Evolutionary conservation across 768 basidiomycete species (phyloP), one percentile per base, ranked within the genome.

Genomic region (Mycena floridula): DNA sequence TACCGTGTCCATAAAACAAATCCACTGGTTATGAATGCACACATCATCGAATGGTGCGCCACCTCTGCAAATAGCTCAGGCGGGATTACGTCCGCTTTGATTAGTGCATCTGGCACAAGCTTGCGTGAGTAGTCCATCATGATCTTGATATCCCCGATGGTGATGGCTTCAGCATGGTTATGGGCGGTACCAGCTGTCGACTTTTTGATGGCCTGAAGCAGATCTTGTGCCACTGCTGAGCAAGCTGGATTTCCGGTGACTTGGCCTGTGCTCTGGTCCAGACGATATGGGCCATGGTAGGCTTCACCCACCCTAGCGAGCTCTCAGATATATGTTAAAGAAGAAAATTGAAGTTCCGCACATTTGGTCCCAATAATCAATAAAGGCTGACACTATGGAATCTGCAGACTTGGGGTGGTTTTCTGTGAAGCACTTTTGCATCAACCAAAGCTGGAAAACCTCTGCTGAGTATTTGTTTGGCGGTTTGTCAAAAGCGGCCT

Each of bases 1-100:
- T 30, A 64, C 65, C 63, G 42, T 22, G 58, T 61, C 62, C 62
- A 66, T 11, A 65, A 22, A 3, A 52, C 59, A 41, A 54, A 66
- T 12, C 54, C 61, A 1, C 55, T 46, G 3, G 55, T 37, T 8
- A 52, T 28, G 45, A 64, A 68, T 4, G 58, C 62, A 5, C 55
- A 53, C 48, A 62, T 56, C 26, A 62, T 47, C 2, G 25, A 51
- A 54, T 68, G 67, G 3, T 45, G 26, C 20, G 42, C 50, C 22
- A 52, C 40, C 4, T 42, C 44, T 7, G 36, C 45, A 15, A 50
- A 15, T 45, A 44, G 46, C 1, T 20, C 18, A 21, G 47, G 28
- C 4, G 37, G 16, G 9, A 12, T 18, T 11, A 28, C 21, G 12
- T 27, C 42, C 9, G 18, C 37, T 22, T 47, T 45, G 18, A 56